Percentiles rank a stretch among this genome's conserved stretches.
Evolutionary conservation across 257 asterid genomes (phyloP).

Genomic region (Jaltomata sinuosa): DNA sequence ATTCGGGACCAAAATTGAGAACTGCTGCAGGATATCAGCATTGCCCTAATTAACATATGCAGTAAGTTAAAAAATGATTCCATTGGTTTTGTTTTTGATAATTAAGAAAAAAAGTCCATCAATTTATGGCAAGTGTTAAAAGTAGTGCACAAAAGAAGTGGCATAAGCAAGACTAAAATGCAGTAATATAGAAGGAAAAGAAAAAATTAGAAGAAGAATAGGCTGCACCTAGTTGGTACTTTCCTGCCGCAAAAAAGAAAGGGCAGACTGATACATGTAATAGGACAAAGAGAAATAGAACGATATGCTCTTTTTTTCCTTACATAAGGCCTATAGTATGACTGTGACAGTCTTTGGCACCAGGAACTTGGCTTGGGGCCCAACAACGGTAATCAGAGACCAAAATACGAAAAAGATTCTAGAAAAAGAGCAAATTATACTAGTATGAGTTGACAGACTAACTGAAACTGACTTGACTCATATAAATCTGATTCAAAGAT

Average conservation of each 20-base stretch:
- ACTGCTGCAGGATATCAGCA: not conserved
- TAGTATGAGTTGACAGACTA: not conserved
- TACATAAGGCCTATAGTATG: not conserved
- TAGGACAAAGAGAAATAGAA: not conserved
- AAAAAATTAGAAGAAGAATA: not conserved
- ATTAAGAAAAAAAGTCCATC: not conserved
- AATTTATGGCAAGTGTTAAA: not conserved
- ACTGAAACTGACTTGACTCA: not conserved
- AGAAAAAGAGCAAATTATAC: not conserved
- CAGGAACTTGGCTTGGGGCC: not conserved
- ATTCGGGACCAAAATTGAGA: not conserved
- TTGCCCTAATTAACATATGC: not conserved
- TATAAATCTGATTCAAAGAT: not conserved
- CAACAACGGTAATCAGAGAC: not conserved
- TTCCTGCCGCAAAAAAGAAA: not conserved
- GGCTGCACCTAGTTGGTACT: not conserved
- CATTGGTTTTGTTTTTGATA: not conserved
- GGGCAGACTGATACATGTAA: not conserved
- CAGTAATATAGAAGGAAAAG: not conserved
- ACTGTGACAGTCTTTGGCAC: not conserved
- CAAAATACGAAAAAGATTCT: not conserved
- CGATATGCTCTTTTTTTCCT: not conserved
- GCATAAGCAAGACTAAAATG: not conserved
- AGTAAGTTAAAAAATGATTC: not conserved
- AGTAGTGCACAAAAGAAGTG: not conserved